Conservation (phyloP, 2,329 filamentous ascomycete species). For the Neonectria sp. region DNA sequence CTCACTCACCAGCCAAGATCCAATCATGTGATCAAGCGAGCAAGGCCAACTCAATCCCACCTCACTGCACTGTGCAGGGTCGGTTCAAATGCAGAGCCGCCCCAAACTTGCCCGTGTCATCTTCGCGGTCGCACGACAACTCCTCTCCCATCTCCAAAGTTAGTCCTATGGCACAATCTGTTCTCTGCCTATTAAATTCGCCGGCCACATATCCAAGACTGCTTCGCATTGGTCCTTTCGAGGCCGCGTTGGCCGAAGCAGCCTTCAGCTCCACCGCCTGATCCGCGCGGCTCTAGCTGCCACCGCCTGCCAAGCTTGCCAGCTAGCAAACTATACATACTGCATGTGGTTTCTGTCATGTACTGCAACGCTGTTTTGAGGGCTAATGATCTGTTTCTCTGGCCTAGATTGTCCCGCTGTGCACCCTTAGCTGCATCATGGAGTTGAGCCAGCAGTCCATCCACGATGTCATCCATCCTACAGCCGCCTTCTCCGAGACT, state of each 20-base stretch:
- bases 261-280: conserved; percentile 27
- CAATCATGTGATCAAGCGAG: conserved; percentile 47
- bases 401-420: conserved; percentile 26
- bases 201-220: conserved; percentile 23
- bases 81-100: conserved; percentile 30
- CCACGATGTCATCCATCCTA: conserved; percentile 71
- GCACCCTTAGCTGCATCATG: conserved; percentile 56
- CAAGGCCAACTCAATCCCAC: conserved; percentile 33
- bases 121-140: conserved; percentile 43
- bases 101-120: conserved; percentile 40
- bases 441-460: conserved; percentile 68
- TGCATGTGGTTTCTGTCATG: conserved; percentile 38
- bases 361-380: conserved; percentile 32
- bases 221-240: conserved; percentile 26
- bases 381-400: conserved; percentile 30
- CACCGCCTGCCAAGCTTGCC: conserved; percentile 12
- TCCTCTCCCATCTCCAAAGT: conserved; percentile 20
- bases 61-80: conserved; percentile 17
- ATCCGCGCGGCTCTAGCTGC: conserved; percentile 38
- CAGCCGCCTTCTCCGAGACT: conserved; percentile 63
- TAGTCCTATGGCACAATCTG: conserved; percentile 29
- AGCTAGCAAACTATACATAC: conserved; percentile 40
- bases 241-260: conserved; percentile 30
- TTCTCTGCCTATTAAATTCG: conserved; percentile 18
- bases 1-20: conserved; percentile 29